Evolutionary conservation across 495 filamentous ascomycete genomes (phyloP).

Genomic region (Penicillium manginii): DNA sequence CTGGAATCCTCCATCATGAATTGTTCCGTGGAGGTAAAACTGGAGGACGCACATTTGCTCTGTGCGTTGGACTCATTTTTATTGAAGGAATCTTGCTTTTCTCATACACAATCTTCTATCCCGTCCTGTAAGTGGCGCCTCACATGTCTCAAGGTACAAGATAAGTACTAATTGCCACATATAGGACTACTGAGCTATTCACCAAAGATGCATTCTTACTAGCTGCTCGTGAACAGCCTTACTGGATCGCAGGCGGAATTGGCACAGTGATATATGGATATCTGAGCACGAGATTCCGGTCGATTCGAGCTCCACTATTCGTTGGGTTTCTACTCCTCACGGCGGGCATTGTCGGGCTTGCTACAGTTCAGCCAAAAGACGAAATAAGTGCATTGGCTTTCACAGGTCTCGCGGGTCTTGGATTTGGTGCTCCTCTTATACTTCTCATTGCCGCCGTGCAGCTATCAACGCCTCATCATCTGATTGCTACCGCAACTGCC

Average conservation of each 20-base stretch:
- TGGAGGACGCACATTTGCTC: constrained; percentile 9
- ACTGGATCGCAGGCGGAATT: constrained; percentile 10
- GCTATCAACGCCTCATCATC: constrained; percentile 11
- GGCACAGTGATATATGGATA: constrained; percentile 18
- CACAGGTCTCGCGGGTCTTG: constrained; percentile 6
- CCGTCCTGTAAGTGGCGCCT: constrained; percentile 3
- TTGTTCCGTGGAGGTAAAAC: constrained; percentile 12
- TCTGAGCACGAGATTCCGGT: constrained; percentile 6
- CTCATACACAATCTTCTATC: constrained; percentile 17
- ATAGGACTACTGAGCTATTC: constrained; percentile 9
- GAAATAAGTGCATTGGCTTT: constrained; percentile 6
- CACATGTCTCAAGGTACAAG: neutral
- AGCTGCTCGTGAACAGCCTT: constrained; percentile 10
- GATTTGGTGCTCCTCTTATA: constrained; percentile 11
- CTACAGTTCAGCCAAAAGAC: constrained; percentile 8
- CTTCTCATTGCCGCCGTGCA: constrained; percentile 15
- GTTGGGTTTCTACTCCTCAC: constrained; percentile 12
- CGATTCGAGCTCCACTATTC: constrained; percentile 10
- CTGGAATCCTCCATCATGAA: constrained; percentile 19
- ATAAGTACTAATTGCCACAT: neutral
- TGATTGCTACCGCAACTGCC: constrained; percentile 13
- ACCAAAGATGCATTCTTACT: constrained; percentile 8
- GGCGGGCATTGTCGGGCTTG: constrained; percentile 9
- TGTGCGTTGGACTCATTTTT: constrained; percentile 19
- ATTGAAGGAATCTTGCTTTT: constrained; percentile 17